Evolutionary conservation across 1,284 basidiomycete species (phyloP).

Genomic region (Malassezia arunalokei): DNA sequence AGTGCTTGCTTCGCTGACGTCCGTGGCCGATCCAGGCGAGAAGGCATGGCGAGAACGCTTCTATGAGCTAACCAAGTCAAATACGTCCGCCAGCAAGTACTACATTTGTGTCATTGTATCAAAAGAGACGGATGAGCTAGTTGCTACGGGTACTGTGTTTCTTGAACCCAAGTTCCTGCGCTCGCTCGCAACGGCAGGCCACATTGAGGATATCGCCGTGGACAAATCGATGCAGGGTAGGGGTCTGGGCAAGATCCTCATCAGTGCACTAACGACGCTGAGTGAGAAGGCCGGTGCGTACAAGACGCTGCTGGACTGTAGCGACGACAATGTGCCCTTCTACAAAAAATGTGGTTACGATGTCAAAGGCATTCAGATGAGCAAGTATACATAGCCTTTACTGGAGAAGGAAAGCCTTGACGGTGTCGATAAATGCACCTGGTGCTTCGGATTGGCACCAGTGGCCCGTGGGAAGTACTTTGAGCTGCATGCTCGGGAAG

Average conservation of each 20-base stretch:
- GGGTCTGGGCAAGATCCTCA: conserved; percentile 73
- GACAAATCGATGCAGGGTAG: conserved; percentile 74
- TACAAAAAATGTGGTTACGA: conserved; percentile 79
- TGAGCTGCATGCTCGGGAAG: conserved; percentile 56
- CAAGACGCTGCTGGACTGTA: conserved; percentile 95
- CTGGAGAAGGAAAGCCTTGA: conserved; percentile 35
- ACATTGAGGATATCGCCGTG: conserved; percentile 96
- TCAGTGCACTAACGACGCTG: conserved; percentile 66
- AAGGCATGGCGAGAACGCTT: conserved; percentile 48
- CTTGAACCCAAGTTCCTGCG: conserved; percentile 86
- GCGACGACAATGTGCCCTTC: conserved; percentile 84
- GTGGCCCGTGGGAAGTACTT: conserved; percentile 46
- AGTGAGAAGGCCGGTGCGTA: conserved; percentile 66
- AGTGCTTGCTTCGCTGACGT: conserved; percentile 68
- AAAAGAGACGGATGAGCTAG: conserved; percentile 62
- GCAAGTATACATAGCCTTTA: conserved; percentile 17
- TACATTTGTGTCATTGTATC: conserved; percentile 73
- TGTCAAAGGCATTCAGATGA: conserved; percentile 42
- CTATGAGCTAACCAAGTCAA: conserved; percentile 5
- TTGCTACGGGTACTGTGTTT: conserved; percentile 72
- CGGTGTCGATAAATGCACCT: conserved; percentile 42
- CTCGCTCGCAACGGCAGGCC: conserved; percentile 66
- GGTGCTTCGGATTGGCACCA: conserved; percentile 48
- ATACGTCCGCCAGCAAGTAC: conserved; percentile 50
- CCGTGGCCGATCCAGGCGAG: conserved; percentile 63